phyloP scores from a whole-genome alignment of 2,329 filamentous ascomycete species.

The Cadophora sp. region DNA sequence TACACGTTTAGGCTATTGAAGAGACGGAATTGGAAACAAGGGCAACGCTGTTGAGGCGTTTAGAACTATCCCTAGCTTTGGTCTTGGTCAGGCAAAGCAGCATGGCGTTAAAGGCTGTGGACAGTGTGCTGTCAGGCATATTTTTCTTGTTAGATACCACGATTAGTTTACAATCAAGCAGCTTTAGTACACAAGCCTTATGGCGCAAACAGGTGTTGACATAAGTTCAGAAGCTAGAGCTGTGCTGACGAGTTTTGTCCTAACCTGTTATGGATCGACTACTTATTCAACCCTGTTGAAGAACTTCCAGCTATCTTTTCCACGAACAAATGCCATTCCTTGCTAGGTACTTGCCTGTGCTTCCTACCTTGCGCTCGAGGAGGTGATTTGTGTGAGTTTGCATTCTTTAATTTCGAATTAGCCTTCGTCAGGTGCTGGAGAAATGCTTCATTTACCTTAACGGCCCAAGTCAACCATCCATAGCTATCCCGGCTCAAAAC shows the following conservation, averaged over 20 bases:
- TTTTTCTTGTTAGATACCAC: constrained; percentile 22
- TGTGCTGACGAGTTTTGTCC: background rate
- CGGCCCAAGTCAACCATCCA: too few species aligned
- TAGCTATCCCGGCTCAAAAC: too few species aligned
- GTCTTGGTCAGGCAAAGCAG: background rate
- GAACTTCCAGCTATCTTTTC: background rate
- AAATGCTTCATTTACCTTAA: too few species aligned
- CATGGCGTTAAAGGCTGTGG: constrained; percentile 15
- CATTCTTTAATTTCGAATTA: too few species aligned
- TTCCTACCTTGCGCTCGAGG: background rate
- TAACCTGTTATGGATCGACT: background rate
- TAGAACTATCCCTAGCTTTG: constrained; percentile 9
- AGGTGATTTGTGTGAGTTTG: too few species aligned
- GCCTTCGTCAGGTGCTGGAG: too few species aligned
- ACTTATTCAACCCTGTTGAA: background rate
- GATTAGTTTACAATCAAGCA: constrained; percentile 15
- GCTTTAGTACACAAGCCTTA: constrained; percentile 1
- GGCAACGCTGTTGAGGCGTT: background rate
- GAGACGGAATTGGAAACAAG: background rate
- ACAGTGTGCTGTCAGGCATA: background rate
- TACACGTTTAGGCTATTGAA: constrained; percentile 12
- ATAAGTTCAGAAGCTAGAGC: background rate
- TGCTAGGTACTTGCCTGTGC: background rate
- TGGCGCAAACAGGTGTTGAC: constrained; percentile 1
- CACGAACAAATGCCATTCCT: background rate